Evolutionary conservation across 2,329 filamentous ascomycete species (phyloP).

Genomic region (Xylaria sp.): DNA sequence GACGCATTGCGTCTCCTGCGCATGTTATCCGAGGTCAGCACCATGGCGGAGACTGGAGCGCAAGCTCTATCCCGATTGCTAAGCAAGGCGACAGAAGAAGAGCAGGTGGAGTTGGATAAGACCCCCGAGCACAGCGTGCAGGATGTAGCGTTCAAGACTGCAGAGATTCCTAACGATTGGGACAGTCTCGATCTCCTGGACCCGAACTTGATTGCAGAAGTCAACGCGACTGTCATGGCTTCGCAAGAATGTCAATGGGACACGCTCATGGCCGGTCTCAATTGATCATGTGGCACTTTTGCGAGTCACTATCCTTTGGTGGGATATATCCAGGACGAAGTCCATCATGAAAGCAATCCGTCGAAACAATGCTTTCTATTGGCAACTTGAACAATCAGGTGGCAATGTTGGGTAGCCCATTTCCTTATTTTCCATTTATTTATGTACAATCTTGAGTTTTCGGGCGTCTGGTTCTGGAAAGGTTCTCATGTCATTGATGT

Average conservation of each 20-base stretch:
- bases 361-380: no score
- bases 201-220: neutral
- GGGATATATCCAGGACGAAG: no score
- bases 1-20: neutral
- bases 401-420: no score
- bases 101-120: neutral
- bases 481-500: no score
- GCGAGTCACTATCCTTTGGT: no score
- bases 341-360: no score
- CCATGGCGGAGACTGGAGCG: neutral
- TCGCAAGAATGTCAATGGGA: neutral
- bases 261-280: neutral
- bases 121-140: neutral
- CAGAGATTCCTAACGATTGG: neutral
- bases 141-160: neutral
- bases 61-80: neutral
- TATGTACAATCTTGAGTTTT: no score
- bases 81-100: neutral
- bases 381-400: no score
- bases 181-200: neutral
- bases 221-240: neutral
- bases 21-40: neutral
- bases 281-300: neutral
- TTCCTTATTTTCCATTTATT: no score
- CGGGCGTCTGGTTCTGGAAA: no score